Percentiles rank a stretch among this genome's conserved stretches.
Evolutionary conservation across 73 alveolate genomes (phyloP).

Genomic region (Paramecium primaurelia): DNA sequence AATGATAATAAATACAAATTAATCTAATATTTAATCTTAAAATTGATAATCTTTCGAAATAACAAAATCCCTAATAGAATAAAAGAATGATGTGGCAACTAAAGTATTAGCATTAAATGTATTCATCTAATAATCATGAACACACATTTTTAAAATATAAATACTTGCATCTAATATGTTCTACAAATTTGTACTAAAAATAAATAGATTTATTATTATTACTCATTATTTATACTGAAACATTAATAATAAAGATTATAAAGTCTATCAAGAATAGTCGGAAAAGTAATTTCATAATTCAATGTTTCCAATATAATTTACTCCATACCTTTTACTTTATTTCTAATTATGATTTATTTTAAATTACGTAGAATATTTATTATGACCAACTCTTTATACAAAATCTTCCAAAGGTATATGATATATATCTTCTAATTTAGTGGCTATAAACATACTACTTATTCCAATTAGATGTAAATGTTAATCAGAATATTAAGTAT

Average conservation of each 20-base stretch:
- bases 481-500: background rate
- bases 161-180: background rate
- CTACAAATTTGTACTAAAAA: background rate
- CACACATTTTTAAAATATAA: constrained; percentile 48
- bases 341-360: background rate
- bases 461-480: constrained; percentile 80
- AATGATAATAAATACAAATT: background rate
- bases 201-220: background rate
- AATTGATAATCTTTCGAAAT: background rate
- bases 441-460: constrained; percentile 80
- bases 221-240: constrained; percentile 38
- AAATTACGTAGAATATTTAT: constrained; percentile 32
- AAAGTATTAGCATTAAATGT: background rate
- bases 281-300: background rate
- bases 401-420: constrained; percentile 61
- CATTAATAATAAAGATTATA: background rate
- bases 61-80: background rate
- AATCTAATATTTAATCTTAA: background rate
- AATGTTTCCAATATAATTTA: background rate
- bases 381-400: constrained; percentile 42
- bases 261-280: constrained; percentile 34
- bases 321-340: constrained; percentile 6
- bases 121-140: constrained; percentile 27
- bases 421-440: constrained; percentile 78
- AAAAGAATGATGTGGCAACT: background rate